A percentile compares a stretch with the other conserved stretches of the same genome.
phyloP scores from a whole-genome alignment of 495 filamentous ascomycete species.

The Tuber magnatum region DNA sequence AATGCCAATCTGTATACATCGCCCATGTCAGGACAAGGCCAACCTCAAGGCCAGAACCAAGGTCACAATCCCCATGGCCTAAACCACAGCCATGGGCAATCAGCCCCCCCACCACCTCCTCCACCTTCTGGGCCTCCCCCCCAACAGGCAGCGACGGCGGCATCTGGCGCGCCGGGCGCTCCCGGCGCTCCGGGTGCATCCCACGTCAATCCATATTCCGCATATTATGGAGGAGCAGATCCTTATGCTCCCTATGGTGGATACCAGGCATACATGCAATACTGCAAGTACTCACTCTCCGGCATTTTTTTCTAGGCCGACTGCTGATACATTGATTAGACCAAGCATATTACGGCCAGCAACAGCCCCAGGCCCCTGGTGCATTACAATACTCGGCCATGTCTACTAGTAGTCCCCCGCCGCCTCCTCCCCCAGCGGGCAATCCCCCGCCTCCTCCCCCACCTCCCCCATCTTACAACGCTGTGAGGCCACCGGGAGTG shows the following conservation, averaged over 20 bases:
- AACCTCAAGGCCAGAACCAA: slow-evolving; percentile 33
- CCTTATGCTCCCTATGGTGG: slow-evolving; percentile 92
- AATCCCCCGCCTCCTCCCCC: slow-evolving; percentile 27
- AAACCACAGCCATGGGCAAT: slow-evolving; percentile 36
- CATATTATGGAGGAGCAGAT: slow-evolving; percentile 67
- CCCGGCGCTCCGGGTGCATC: slow-evolving; percentile 46
- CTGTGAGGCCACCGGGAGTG: slow-evolving; percentile 26
- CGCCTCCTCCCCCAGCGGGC: slow-evolving; percentile 27
- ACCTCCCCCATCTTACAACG: slow-evolving; percentile 28
- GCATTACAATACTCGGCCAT: slow-evolving; percentile 30
- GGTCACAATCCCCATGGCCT: slow-evolving; percentile 33
- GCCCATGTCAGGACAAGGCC: slow-evolving; percentile 37
- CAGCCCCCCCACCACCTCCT: slow-evolving; percentile 37
- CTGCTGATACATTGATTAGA: slow-evolving; percentile 17
- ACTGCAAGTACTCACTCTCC: slow-evolving; percentile 49
- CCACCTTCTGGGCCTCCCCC: slow-evolving; percentile 41
- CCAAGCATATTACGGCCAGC: slow-evolving; percentile 38
- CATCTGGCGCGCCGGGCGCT: slow-evolving; percentile 41
- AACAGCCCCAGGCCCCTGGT: slow-evolving; percentile 33
- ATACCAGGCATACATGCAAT: slow-evolving; percentile 59
- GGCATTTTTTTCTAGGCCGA: background rate
- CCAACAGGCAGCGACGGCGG: slow-evolving; percentile 40
- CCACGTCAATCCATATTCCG: slow-evolving; percentile 77
- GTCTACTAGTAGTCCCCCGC: slow-evolving; percentile 22
- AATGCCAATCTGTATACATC: slow-evolving; percentile 39